Percentiles rank a stretch among this genome's conserved stretches.
These are phyloP conservation scores for Penicillium lividum DNA, from an alignment of 495 filamentous ascomycete genomes.

Conservation along the genomic window DNA sequence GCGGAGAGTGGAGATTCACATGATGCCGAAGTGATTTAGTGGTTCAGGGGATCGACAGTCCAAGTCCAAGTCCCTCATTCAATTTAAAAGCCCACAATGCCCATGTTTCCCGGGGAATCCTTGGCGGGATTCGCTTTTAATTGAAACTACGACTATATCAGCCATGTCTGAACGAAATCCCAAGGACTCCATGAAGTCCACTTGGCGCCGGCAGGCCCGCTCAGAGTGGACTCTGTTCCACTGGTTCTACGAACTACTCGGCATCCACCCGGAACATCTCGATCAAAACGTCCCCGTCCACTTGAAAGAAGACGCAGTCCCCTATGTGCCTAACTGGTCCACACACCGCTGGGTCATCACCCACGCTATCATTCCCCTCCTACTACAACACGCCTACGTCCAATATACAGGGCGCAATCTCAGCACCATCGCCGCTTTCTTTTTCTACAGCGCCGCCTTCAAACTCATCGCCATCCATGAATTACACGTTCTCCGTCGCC, in stretches of 20 bases:
- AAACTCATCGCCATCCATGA: constrained; percentile 35
- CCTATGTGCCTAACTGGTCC: constrained; percentile 33
- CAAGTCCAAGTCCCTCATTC: constrained; percentile 10
- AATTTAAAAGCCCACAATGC: constrained; percentile 16
- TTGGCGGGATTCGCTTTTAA: background rate
- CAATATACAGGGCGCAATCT: constrained; percentile 28
- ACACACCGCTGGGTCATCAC: constrained; percentile 34
- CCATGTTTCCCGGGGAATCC: constrained; percentile 1
- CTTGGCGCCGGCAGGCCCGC: constrained; percentile 31
- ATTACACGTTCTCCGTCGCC: constrained; percentile 31
- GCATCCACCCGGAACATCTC: constrained; percentile 31
- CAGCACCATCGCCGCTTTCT: constrained; percentile 25
- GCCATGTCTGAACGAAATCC: constrained; percentile 26
- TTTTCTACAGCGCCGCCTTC: constrained; percentile 32
- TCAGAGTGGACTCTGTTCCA: constrained; percentile 34
- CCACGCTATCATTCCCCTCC: constrained; percentile 27
- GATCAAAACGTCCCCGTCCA: constrained; percentile 28
- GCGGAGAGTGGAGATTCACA: constrained; percentile 30
- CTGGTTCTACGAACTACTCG: constrained; percentile 37
- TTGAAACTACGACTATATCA: background rate
- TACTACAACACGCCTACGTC: constrained; percentile 34
- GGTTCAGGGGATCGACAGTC: constrained; percentile 13
- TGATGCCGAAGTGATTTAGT: constrained; percentile 19
- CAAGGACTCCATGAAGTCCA: constrained; percentile 41
- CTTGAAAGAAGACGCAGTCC: constrained; percentile 29